phyloP scores from a whole-genome alignment of 306 rosid genomes.

The Castanospermum australe region DNA sequence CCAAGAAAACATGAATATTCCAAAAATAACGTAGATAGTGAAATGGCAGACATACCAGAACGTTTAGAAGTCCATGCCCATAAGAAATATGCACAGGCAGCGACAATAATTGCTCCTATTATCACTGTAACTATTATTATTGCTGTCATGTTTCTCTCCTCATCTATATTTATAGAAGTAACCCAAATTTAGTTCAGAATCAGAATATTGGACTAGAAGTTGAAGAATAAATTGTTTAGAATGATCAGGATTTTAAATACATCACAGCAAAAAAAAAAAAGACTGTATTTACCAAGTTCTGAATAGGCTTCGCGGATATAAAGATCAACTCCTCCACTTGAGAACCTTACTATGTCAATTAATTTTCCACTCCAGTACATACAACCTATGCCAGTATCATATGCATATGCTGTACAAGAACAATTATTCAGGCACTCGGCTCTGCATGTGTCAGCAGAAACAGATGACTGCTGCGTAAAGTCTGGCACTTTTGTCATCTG shows the following conservation, averaged over 20 bases:
- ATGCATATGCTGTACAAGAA: constrained; percentile 32
- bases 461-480: background rate
- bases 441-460: background rate
- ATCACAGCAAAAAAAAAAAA: background rate
- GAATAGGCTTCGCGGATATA: constrained; percentile 12
- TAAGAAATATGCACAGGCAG: constrained; percentile 1
- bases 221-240: background rate
- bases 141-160: background rate
- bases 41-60: background rate
- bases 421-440: constrained; percentile 12
- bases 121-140: background rate
- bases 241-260: background rate
- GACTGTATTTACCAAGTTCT: background rate
- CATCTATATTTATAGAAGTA: background rate
- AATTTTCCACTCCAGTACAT: constrained; percentile 24
- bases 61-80: constrained; percentile 7
- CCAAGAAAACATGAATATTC: too few relatives aligned
- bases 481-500: constrained; percentile 39
- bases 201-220: background rate
- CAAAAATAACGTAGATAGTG: background rate
- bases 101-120: constrained; percentile 4
- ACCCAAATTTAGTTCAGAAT: background rate
- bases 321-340: constrained; percentile 26
- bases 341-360: constrained; percentile 1
- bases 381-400: constrained; percentile 8